Conservation (phyloP, 768 basidiomycete genomes). For the Trametes sanguinea region DNA sequence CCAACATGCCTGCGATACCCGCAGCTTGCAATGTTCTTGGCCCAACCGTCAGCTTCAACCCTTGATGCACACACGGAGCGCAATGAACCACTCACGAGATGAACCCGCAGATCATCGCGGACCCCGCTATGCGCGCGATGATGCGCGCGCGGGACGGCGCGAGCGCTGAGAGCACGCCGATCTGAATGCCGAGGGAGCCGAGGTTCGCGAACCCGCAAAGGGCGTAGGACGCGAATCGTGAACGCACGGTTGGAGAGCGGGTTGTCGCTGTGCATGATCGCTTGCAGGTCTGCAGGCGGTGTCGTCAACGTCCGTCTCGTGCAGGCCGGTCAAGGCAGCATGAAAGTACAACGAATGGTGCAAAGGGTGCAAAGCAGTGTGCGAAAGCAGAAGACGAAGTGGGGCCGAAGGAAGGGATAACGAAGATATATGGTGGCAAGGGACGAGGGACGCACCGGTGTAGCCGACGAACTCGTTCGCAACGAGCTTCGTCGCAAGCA, state of each 20-base stretch:
- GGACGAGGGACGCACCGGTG: constrained; percentile 33
- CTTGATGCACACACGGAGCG: neutral
- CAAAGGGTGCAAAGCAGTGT: too few species aligned
- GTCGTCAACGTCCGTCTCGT: constrained; percentile 3
- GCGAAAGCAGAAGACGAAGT: too few species aligned
- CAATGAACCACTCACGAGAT: constrained; percentile 41
- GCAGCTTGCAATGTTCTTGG: constrained; percentile 33
- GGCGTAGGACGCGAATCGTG: constrained; percentile 85
- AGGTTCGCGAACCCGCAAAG: constrained; percentile 92
- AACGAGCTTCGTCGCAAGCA: constrained; percentile 85
- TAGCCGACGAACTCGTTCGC: constrained; percentile 89
- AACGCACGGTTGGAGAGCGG: constrained; percentile 73
- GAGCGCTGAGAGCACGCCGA: constrained; percentile 70
- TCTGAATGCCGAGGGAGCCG: constrained; percentile 83
- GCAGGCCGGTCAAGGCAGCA: neutral
- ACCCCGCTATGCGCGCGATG: constrained; percentile 69
- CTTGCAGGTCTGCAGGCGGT: constrained; percentile 44
- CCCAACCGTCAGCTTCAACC: neutral
- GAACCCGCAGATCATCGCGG: constrained; percentile 73
- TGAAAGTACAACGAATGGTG: neutral
- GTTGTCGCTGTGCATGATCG: constrained; percentile 43
- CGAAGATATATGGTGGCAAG: neutral
- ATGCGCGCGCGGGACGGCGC: constrained; percentile 68
- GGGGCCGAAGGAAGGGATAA: neutral
- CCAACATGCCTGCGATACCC: constrained; percentile 35